Conservation (phyloP, 2,329 filamentous ascomycete genomes). For the Fusarium decemcellulare region DNA sequence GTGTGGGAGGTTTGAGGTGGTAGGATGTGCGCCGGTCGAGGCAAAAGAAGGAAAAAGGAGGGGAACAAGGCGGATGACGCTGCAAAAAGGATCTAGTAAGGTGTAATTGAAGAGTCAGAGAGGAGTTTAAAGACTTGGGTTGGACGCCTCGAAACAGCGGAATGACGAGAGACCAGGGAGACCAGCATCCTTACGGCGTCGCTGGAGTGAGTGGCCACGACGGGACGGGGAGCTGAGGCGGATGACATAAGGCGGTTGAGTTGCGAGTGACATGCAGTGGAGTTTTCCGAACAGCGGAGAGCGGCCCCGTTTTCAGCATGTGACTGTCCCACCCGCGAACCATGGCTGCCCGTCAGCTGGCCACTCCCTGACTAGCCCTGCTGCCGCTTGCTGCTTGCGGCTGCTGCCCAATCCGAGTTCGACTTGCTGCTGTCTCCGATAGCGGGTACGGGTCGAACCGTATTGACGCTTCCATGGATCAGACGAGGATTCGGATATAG, state of each 20-base stretch:
- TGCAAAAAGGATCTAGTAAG: slow-evolving; percentile 13
- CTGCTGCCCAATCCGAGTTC: background rate
- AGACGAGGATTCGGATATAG: slow-evolving; percentile 36
- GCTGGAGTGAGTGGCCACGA: slow-evolving; percentile 20
- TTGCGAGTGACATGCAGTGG: slow-evolving; percentile 37
- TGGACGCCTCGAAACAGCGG: slow-evolving; percentile 31
- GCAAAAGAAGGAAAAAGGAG: slow-evolving; percentile 17
- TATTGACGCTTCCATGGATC: slow-evolving; percentile 28
- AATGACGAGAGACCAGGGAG: slow-evolving; percentile 44
- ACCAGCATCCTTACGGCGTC: slow-evolving; percentile 24
- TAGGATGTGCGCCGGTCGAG: slow-evolving; percentile 22
- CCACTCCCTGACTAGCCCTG: slow-evolving; percentile 4
- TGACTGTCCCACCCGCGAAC: slow-evolving; percentile 36
- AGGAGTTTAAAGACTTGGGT: slow-evolving; percentile 22
- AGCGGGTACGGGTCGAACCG: slow-evolving; percentile 33
- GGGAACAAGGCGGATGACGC: slow-evolving; percentile 5
- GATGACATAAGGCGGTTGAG: slow-evolving; percentile 45
- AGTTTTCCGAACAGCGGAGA: slow-evolving; percentile 40
- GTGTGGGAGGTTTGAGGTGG: background rate
- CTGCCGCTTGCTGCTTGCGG: slow-evolving; percentile 9
- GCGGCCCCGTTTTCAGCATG: slow-evolving; percentile 37
- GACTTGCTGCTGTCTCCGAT: slow-evolving; percentile 25
- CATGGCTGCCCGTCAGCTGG: background rate
- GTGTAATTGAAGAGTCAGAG: slow-evolving; percentile 21
- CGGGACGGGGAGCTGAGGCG: slow-evolving; percentile 3